These are phyloP conservation scores for Taiozyma sp. DNA, from an alignment of 1,139 yeast genomes.

Conservation along the genomic window DNA sequence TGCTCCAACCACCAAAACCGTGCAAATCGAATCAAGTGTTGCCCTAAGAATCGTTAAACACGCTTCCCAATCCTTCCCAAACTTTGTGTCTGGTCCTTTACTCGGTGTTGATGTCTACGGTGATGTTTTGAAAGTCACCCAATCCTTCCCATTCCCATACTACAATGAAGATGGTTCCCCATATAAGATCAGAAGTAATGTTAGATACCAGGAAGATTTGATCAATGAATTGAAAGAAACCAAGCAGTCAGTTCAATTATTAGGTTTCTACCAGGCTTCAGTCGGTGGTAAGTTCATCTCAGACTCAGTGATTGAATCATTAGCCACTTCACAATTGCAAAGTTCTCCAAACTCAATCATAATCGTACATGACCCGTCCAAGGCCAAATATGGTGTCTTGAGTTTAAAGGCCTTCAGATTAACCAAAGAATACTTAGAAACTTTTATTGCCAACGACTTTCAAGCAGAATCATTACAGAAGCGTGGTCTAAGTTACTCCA, in stretches of 20 bases:
- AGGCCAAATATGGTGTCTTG: conserved; percentile 54
- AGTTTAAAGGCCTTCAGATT: conserved; percentile 69
- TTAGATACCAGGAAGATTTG: conserved; percentile 67
- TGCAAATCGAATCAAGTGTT: conserved; percentile 27
- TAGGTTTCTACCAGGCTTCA: conserved; percentile 82
- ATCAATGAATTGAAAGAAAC: conserved; percentile 57
- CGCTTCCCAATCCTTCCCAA: conserved; percentile 65
- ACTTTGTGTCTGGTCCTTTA: conserved; percentile 69
- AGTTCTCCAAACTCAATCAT: conserved; percentile 61
- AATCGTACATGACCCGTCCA: conserved; percentile 69
- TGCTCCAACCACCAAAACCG: conserved; percentile 38
- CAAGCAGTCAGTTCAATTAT: conserved; percentile 67
- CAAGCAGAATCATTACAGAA: conserved; percentile 59
- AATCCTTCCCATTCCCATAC: conserved; percentile 59
- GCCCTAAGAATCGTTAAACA: conserved; percentile 71
- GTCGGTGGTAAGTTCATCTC: conserved; percentile 67
- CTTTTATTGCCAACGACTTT: conserved; percentile 50
- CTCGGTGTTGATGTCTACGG: conserved; percentile 69
- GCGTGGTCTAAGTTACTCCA: conserved; percentile 60
- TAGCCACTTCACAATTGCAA: conserved; percentile 59
- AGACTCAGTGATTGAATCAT: conserved; percentile 59
- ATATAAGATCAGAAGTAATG: conserved; percentile 47
- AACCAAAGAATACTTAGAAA: conserved; percentile 54
- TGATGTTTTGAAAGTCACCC: conserved; percentile 46
- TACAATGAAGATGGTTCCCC: conserved; percentile 34